Conservation (phyloP, 2,329 filamentous ascomycete genomes). For the Pseudogymnoascus sp. region DNA sequence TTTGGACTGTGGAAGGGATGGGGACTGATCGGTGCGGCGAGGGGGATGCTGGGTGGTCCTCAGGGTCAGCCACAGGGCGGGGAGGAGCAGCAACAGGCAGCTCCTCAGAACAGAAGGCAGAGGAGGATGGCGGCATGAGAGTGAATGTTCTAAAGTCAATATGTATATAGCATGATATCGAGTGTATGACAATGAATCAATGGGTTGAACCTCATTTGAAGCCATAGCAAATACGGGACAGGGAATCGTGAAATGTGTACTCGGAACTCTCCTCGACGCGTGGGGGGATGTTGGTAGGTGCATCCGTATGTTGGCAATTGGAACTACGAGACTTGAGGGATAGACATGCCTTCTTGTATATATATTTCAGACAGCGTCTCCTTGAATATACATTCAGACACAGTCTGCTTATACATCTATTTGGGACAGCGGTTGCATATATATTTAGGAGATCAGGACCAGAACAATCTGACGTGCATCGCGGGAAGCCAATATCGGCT, state of each 20-base stretch:
- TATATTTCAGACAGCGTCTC: neutral
- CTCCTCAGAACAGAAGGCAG: slow-evolving; percentile 28
- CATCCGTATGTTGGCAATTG: neutral
- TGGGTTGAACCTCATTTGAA: neutral
- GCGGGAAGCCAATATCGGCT: neutral
- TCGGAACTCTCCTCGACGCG: neutral
- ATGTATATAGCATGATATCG: neutral
- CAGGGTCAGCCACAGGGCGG: slow-evolving; percentile 14
- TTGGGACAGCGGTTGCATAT: no score
- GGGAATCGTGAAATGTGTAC: neutral
- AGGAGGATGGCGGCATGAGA: slow-evolving; percentile 24
- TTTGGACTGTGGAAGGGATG: slow-evolving; percentile 30
- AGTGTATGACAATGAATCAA: neutral
- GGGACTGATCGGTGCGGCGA: slow-evolving; percentile 28
- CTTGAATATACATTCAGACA: neutral
- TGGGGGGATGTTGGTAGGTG: neutral
- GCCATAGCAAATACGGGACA: neutral
- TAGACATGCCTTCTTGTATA: neutral
- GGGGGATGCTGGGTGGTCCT: slow-evolving; percentile 29
- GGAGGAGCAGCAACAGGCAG: slow-evolving; percentile 24
- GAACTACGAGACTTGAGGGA: neutral
- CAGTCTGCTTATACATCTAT: neutral
- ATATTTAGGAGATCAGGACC: neutral
- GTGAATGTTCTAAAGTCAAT: neutral
- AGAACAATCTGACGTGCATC: neutral